A percentile compares a stretch with the other conserved stretches of the same genome.
phyloP scores from a whole-genome alignment of 306 rosid genomes.

The Bauhinia variegata region DNA sequence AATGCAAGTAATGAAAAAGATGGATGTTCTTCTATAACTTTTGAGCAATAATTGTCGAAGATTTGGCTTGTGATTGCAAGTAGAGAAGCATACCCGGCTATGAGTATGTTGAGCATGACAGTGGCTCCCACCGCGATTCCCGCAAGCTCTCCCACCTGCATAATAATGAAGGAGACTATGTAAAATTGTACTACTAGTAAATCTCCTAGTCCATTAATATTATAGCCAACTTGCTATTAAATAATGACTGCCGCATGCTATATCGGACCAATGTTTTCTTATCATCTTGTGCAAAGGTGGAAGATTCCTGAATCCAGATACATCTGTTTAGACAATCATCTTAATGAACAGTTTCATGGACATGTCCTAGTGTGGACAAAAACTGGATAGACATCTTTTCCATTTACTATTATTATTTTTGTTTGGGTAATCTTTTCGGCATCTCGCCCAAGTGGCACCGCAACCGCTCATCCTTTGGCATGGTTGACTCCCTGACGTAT shows the following conservation, averaged over 20 bases:
- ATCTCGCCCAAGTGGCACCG: conserved; percentile 2
- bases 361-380: neutral
- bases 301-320: conserved; percentile 21
- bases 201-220: neutral
- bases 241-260: neutral
- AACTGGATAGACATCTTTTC: neutral
- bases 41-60: too few relatives aligned
- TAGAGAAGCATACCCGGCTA: conserved; percentile 73
- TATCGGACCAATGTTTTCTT: neutral
- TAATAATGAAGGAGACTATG: neutral
- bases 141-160: conserved; percentile 84
- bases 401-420: neutral
- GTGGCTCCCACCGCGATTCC: conserved; percentile 93
- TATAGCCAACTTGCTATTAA: neutral
- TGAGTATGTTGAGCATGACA: conserved; percentile 84
- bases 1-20: too few relatives aligned
- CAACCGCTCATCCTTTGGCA: neutral
- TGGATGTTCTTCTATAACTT: too few relatives aligned
- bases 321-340: neutral
- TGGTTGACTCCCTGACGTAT: too few relatives aligned
- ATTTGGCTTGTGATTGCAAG: neutral
- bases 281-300: neutral
- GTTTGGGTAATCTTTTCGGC: too few relatives aligned
- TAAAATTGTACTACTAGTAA: neutral
- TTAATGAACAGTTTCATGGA: neutral